These are phyloP conservation scores for Podila horticola DNA, from an alignment of 192 early-diverging fungal species.

Conservation along the genomic window DNA sequence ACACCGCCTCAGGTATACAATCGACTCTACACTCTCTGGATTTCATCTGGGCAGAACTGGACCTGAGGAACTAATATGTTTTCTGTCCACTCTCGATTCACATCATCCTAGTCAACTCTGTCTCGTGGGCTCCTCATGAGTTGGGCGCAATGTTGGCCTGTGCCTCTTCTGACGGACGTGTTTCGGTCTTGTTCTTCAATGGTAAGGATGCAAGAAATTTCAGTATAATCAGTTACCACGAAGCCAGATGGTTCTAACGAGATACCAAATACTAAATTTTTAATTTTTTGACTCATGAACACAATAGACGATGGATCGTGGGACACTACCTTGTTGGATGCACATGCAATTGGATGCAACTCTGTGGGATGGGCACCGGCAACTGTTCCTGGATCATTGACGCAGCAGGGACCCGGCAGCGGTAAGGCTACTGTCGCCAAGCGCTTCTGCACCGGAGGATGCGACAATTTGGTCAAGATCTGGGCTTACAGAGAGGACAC, in stretches of 20 bases:
- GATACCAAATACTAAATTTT: no score
- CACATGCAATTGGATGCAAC: slow-evolving; percentile 93
- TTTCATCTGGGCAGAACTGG: neutral
- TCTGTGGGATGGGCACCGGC: slow-evolving; percentile 96
- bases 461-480: slow-evolving; percentile 97
- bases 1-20: slow-evolving; percentile 87
- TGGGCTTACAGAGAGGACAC: slow-evolving; percentile 87
- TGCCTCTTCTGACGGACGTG: slow-evolving; percentile 95
- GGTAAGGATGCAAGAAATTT: slow-evolving; percentile 56
- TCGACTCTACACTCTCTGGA: neutral
- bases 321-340: slow-evolving; percentile 82
- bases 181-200: slow-evolving; percentile 93
- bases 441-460: slow-evolving; percentile 92
- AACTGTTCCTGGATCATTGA: slow-evolving; percentile 78
- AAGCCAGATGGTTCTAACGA: neutral
- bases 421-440: slow-evolving; percentile 71
- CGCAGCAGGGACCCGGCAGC: slow-evolving; percentile 63
- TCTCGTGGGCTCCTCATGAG: slow-evolving; percentile 98
- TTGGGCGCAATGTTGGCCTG: slow-evolving; percentile 91
- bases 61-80: neutral
- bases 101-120: slow-evolving; percentile 82
- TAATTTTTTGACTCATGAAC: neutral
- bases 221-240: neutral
- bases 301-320: slow-evolving; percentile 83
- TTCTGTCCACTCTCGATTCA: neutral